Base-by-base conservation (phyloP, 257 asterid genomes). In the Henckelia pumila region DNA sequence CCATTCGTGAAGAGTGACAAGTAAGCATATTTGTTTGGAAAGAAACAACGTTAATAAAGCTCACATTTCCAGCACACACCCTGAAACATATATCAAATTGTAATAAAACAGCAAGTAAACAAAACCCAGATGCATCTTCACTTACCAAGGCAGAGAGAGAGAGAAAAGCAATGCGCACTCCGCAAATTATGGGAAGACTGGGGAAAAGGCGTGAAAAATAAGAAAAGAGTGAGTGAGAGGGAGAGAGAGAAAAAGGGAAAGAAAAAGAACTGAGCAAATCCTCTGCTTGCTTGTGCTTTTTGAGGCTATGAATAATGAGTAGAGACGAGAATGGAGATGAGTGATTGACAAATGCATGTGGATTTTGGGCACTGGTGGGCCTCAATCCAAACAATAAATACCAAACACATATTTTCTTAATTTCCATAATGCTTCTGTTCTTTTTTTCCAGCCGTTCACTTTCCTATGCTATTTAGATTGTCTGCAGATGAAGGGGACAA, bases 331-430 rank as follows among this genome's bases (percentile, higher is more conserved):
- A 77, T 80, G 82, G 59, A 74, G 73, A 74, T 72, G 74, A 63
- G 80, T 83, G 76, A 68, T 28, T 33, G 76, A 62, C 47, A 60
- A 56, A 64, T 20, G 76, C 80, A 77, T 83, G 84, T 83, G 80
- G 77, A 71, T 37, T 64, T 26, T 16, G 71, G 55, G 70, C 66
- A 72, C 73, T 73, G 79, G 86, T 80, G 82, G 86, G 88, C 69
- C 63, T 63, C 24, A 33, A 8, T 37, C 58, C 13, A 49, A 33
- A 3, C 13, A 10, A 35, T 25, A 60, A 26, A 53, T 21, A 63
- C 50, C 49, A 60, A 23, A 50, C 56, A 37, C 59, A 49, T 49
- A 49, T 69, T 40, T 61, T 60, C 6, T 33, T 24, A 2, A 5
- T 60, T 56, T 57, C 25, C 8, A 59, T 35, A 16, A 59, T 68